Conservation (phyloP, 495 filamentous ascomycete genomes). For the Penicillium nucicola region DNA sequence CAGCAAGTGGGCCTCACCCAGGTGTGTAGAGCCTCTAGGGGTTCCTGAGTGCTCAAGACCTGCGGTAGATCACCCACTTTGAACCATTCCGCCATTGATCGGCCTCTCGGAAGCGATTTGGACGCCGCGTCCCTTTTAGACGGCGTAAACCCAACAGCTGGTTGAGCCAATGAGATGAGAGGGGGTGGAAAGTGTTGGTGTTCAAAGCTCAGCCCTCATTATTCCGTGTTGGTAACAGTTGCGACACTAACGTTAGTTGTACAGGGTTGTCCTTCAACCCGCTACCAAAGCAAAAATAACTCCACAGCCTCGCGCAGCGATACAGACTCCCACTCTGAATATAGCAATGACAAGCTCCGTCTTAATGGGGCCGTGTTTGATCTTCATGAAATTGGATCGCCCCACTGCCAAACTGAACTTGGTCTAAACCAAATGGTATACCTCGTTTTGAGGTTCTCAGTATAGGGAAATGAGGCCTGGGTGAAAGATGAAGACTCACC, state of each 20-base stretch:
- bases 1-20: not conserved
- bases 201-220: not conserved
- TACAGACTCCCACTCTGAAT: not conserved
- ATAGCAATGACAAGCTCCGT: not conserved
- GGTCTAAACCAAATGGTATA: not conserved
- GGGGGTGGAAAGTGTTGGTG: not conserved
- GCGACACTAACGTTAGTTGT: not conserved
- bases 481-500: not conserved
- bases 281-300: conserved; percentile 6
- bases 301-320: not conserved
- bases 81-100: not conserved
- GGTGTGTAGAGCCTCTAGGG: conserved; percentile 5
- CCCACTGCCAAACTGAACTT: not conserved
- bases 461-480: no score
- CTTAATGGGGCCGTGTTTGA: not conserved
- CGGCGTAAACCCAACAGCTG: not conserved
- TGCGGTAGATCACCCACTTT: not conserved
- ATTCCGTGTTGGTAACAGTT: not conserved
- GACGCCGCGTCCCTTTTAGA: not conserved
- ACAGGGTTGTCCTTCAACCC: not conserved
- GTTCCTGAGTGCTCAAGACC: not conserved
- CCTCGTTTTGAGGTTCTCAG: not conserved
- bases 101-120: not conserved
- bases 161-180: not conserved
- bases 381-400: not conserved